Base-by-base conservation (phyloP, 331 rosid genomes). In the Malus hybrid region DNA sequence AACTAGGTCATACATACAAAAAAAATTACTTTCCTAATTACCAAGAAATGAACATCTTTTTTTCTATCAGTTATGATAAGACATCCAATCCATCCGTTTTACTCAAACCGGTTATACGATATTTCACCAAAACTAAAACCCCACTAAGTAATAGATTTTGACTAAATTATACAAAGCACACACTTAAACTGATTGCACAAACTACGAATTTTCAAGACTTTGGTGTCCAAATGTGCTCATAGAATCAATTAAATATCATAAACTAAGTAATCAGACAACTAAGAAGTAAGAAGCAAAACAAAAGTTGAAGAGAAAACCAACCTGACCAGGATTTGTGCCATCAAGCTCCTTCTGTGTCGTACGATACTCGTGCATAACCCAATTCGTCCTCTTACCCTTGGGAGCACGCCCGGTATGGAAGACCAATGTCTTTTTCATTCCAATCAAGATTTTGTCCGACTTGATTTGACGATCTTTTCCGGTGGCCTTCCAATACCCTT, bases 301-400 rank as follows among this genome's bases (percentile, higher is more conserved):
- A 7, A 60, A 75, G 61, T 20, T 24, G 65, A 67, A 73, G 39
- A 10, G 74, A 75, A 68, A 76, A 15, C 68, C 13, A 5, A 90
- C 99, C 99, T 95, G 99, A 32, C 97, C 99, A 69, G 97, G 99
- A 73, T 90, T 88, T 70, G 97, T 91, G 59, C 99, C 99, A 83
- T 90, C 93, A 70, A 95, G 96, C 81, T 95, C 99, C 88, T 85
- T 69, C 28, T 87, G 82, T 14, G 93, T 90, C 6, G 99, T 76
- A 12, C 99, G 93, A 52, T 95, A 95, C 82, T 95, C 99, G 24
- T 95, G 99, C 90, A 95, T 88, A 46, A 95, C 97, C 99, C 99
- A 95, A 62, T 85, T 71, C 72, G 99, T 92, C 72, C 99, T 88
- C 86, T 80, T 78, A 29, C 99, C 99, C 79, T 72, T 89, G 36